A percentile compares a stretch with the other conserved stretches of the same genome.
Evolutionary conservation across 140 eudicot genomes (phyloP).

Genomic region (Cichorium intybus): DNA sequence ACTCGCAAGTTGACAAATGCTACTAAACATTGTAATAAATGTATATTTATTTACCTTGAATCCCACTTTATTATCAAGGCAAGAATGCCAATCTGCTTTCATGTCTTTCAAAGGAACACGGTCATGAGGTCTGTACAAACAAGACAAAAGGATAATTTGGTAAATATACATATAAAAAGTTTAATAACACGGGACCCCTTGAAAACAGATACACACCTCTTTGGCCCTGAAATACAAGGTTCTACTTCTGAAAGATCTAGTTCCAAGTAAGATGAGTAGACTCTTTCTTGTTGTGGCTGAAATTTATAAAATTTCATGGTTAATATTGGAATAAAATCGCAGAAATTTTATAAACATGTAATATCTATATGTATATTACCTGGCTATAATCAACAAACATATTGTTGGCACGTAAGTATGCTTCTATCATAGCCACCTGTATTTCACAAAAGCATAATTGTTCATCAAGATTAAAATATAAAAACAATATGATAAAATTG

Average conservation of each 20-base stretch:
- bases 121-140: constrained; percentile 95
- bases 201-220: constrained; percentile 50
- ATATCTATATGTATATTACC: constrained; percentile 30
- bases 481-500: background rate
- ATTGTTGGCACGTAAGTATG: constrained; percentile 93
- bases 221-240: constrained; percentile 97
- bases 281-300: constrained; percentile 94
- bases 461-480: constrained; percentile 12
- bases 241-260: constrained; percentile 85
- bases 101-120: constrained; percentile 89
- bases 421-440: constrained; percentile 94
- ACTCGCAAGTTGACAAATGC: background rate
- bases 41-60: constrained; percentile 46
- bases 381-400: constrained; percentile 94
- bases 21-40: background rate
- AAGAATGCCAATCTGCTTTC: constrained; percentile 96
- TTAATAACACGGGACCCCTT: background rate
- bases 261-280: constrained; percentile 75
- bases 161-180: background rate
- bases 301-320: constrained; percentile 10
- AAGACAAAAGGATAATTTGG: constrained; percentile 15
- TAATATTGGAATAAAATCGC: background rate
- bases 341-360: too few relatives aligned
- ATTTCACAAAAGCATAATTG: background rate
- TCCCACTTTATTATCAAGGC: constrained; percentile 91